Evolutionary conservation across 768 basidiomycete species (phyloP).

Genomic region (Podaxis sp.): DNA sequence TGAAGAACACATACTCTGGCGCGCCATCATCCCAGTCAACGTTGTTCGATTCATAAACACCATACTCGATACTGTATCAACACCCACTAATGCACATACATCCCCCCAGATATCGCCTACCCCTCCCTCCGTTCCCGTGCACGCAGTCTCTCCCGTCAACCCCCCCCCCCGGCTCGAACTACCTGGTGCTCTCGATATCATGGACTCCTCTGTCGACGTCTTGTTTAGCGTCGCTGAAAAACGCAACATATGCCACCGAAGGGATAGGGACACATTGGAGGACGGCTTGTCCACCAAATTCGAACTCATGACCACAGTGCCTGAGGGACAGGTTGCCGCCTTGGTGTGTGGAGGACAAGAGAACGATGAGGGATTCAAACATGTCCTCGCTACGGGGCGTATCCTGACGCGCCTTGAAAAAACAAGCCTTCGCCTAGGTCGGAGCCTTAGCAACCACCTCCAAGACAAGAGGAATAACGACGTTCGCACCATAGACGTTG

Average conservation of each 20-base stretch:
- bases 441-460: neutral
- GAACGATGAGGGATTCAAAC: slow-evolving; percentile 48
- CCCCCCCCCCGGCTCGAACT: slow-evolving; percentile 21
- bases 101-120: slow-evolving; percentile 35
- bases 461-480: neutral
- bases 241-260: neutral
- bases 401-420: slow-evolving; percentile 45
- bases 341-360: slow-evolving; percentile 30
- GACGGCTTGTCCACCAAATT: neutral
- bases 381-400: slow-evolving; percentile 40
- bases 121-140: slow-evolving; percentile 34
- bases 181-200: slow-evolving; percentile 17
- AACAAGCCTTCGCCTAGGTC: slow-evolving; percentile 27
- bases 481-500: slow-evolving; percentile 40
- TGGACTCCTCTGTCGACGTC: slow-evolving; percentile 2
- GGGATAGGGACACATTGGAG: slow-evolving; percentile 20
- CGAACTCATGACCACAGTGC: neutral
- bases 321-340: neutral
- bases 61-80: slow-evolving; percentile 58
- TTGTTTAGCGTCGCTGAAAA: neutral
- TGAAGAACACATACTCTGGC: slow-evolving; percentile 80
- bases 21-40: slow-evolving; percentile 80
- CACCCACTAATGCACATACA: slow-evolving; percentile 21
- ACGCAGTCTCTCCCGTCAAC: slow-evolving; percentile 31
- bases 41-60: slow-evolving; percentile 73